phyloP scores from a whole-genome alignment of 345 rosid species.

The Nephelium lappaceum region DNA sequence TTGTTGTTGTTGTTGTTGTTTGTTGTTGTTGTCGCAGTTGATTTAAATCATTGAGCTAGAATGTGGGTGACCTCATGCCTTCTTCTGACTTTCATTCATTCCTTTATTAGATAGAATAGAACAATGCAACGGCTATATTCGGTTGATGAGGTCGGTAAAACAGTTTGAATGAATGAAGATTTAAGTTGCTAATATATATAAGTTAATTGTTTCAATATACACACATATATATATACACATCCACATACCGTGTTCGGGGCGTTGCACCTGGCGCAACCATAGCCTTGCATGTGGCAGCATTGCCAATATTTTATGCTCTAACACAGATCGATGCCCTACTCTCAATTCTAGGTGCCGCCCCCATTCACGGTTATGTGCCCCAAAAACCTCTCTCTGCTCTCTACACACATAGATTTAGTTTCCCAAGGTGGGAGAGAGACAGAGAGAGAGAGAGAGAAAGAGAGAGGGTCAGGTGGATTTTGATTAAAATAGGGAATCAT shows the following conservation, averaged over 20 bases:
- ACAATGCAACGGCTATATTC: constrained; percentile 32
- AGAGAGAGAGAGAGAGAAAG: neutral
- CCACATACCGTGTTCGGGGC: constrained; percentile 35
- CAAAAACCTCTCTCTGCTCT: constrained; percentile 8
- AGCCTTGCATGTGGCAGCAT: constrained; percentile 41
- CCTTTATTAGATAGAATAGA: neutral
- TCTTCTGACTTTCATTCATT: constrained; percentile 14
- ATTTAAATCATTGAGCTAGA: constrained; percentile 22
- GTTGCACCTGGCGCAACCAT: constrained; percentile 51
- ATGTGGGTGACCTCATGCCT: constrained; percentile 26
- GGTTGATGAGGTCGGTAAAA: constrained; percentile 42
- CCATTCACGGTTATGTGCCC: constrained; percentile 1
- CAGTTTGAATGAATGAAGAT: constrained; percentile 22
- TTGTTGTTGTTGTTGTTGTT: neutral
- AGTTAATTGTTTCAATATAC: too few species aligned
- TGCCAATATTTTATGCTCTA: neutral
- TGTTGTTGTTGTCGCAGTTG: neutral
- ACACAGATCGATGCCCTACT: constrained; percentile 6
- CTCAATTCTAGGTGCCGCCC: constrained; percentile 47
- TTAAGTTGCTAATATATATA: neutral
- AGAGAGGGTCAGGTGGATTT: constrained; percentile 7
- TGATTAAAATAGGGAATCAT: constrained; percentile 8
- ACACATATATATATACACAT: too few species aligned
- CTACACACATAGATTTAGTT: constrained; percentile 23
- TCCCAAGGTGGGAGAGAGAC: constrained; percentile 20